Evolutionary conservation across 164 flowering plant species (phyloP), one percentile per base, ranked within the genome.

Genomic region (Liquidambar formosana): DNA sequence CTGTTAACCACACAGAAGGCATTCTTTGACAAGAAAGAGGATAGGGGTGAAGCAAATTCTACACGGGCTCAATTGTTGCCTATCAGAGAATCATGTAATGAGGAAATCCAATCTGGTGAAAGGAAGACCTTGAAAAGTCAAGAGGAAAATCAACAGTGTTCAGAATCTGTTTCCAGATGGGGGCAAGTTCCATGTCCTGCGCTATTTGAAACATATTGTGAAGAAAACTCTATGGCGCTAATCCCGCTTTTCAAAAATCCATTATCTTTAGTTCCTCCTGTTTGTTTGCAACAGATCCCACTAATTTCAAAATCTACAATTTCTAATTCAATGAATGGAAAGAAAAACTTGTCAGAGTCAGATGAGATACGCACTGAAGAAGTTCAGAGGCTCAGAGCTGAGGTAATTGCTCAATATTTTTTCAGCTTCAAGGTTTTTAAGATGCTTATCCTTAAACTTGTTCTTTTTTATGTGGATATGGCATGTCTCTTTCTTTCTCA

Each of bases 111-210:
- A 59, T 63, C 16, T 21, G 25, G 33, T 66, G 77, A 72, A 48
- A 71, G 54, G 49, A 72, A 63, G 25, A 46, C 65, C 19, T 54
- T 65, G 62, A 58, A 61, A 49, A 69, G 44, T 14, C 71, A 69
- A 70, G 65, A 62, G 28, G 77, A 64, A 68, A 75, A 53, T 8
- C 78, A 74, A 68, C 71, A 71, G 38, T 41, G 21, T 72, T 45
- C 62, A 9, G 80, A 76, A 22, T 19, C 75, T 54, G 15, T 15
- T 61, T 61, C 65, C n/a, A 75, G 76, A 72, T 86, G 89, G 90
- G 90, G 93, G 6, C 82, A 82, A 68, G 90, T 86, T 12, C 38
- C 78, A 9, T 77, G 82, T 57, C 89, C 93, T 57, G 61, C 22
- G 15, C 47, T 48, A 14, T 83, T 86, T 74, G 71, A 76, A 63